Base-by-base conservation (phyloP, 345 rosid species). In the Ailanthus altissimus region DNA sequence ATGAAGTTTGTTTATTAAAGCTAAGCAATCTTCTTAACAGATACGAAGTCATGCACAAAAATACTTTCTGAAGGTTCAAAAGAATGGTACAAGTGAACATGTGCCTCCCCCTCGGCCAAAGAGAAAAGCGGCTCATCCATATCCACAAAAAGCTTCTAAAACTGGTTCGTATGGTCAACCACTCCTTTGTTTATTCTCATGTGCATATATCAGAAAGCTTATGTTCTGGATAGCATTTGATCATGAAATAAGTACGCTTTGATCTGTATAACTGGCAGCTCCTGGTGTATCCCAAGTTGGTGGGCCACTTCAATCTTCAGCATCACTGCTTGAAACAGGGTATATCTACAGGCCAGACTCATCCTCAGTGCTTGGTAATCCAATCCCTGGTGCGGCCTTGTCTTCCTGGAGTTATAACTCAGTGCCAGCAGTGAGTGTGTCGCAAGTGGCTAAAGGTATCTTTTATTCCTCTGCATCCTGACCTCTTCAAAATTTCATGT, bases 21-120 rank as follows among this genome's bases (percentile, higher is more conserved):
- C 43, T 57, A n/a, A 58, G 13, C 43, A 49, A 70, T 80, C 74
- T 73, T 79, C 47, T 80, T 81, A 70, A 82, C 88, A 95, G 99
- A 95, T 95, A 82, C 88, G 97, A 6, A 95, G 99, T 78, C 99
- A 95, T 81, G 98, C 99, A 1, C 99, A 95, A 82, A 95, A 95
- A 73, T 95, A 95, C 75, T 95, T 93, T 75, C 81, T 90, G 46
- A 93, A 93, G 82, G 99, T 90, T 80, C 98, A 95, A 86, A 95
- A 95, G 88, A 92, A 82, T 75, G 98, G 97, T 71, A 81, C 92
- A 75, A 88, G 84, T 20, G 98, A 93, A 80, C 98, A 89, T 69
- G 91, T 95, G 25, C 99, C 98, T 76, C 99, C 99, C 32, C 99
- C 99, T 63, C 88, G 99, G 8, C 99, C 97, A 25, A 95, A 93